Evolutionary conservation across 306 rosid genomes (phyloP), one percentile per base, ranked within the genome.

Genomic region (Adenanthera pavonina): DNA sequence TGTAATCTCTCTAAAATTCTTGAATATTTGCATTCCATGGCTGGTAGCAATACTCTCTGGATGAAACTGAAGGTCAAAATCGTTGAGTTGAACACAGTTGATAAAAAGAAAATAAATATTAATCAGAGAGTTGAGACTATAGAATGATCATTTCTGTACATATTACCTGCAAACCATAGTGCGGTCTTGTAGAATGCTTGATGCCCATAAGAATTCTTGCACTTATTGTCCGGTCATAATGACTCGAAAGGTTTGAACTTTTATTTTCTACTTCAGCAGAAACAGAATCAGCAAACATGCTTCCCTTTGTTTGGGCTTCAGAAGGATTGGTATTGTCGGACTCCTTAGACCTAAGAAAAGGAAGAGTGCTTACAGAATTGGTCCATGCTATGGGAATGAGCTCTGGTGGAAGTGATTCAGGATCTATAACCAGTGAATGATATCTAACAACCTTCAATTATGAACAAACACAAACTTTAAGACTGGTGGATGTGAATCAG

Each of bases 301-400:
- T 74, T 73, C 54, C 33, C 74, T 69, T 84, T 61, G 75, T 79
- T 77, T 33, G 85, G 75, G 61, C 81, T 79, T 75, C 88, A 81
- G 44, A 75, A 80, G 72, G 79, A 77, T 91, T 82, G 25, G 77
- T 81, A 66, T 77, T 78, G 83, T 78, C 77, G 83, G 88, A 72
- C 72, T 82, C 87, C 61, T 83, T 74, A 65, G 86, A 67, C 84
- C 79, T 89, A 69, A 83, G 64, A 87, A 81, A 90, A 35, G 97
- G 88, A 86, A 89, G 85, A 80, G 92, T 85, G 62, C 86, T 86
- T 3, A 77, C 46, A 47, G 97, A 88, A 81, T 91, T 76, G 46
- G 99, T 92, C 99, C 99, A 96, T 77, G 99, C 97, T 71, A 93
- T 96, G 72, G 99, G 99, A 86, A 96, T 88, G 73, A 96, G 91